Percentiles rank a stretch among this genome's conserved stretches.
Evolutionary conservation across 139 green algal species (phyloP).

Genomic region (Zygnema cylindricum): DNA sequence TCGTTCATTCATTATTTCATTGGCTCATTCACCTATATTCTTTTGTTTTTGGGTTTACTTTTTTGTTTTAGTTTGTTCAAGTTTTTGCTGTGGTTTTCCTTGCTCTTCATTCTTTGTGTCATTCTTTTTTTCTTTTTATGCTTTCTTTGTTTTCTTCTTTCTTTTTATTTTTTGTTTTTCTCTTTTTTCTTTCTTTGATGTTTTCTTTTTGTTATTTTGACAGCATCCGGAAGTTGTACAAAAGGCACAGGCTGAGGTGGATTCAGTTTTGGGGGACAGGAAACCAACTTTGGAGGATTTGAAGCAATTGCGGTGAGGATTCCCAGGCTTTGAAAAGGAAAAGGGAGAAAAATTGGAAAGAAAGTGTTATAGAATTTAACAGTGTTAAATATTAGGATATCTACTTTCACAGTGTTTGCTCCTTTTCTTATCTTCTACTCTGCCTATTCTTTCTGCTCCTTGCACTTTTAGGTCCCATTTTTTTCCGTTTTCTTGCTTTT

Average conservation of each 20-base stretch:
- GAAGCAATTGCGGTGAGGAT: slow-evolving; percentile 55
- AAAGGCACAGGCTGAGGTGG: slow-evolving; percentile 79
- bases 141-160: background rate
- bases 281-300: slow-evolving; percentile 65
- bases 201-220: background rate
- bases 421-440: background rate
- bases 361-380: background rate
- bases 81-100: background rate
- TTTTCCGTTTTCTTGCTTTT: background rate
- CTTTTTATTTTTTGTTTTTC: background rate
- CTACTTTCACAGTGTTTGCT: background rate
- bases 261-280: slow-evolving; percentile 75
- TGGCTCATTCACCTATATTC: background rate
- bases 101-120: background rate
- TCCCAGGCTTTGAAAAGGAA: background rate
- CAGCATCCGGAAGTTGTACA: slow-evolving; percentile 70
- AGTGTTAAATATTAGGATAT: too few relatives aligned
- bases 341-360: background rate
- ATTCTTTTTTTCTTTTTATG: background rate
- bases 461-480: too few relatives aligned
- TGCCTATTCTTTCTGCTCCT: too few relatives aligned
- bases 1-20: slow-evolving; percentile 25
- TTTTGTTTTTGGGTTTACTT: background rate
- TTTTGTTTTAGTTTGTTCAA: background rate
- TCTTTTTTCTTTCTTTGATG: background rate